Evolutionary conservation across 805 yeast genomes (phyloP), one percentile per base, ranked within the genome.

Genomic region (Candida vaughaniae): DNA sequence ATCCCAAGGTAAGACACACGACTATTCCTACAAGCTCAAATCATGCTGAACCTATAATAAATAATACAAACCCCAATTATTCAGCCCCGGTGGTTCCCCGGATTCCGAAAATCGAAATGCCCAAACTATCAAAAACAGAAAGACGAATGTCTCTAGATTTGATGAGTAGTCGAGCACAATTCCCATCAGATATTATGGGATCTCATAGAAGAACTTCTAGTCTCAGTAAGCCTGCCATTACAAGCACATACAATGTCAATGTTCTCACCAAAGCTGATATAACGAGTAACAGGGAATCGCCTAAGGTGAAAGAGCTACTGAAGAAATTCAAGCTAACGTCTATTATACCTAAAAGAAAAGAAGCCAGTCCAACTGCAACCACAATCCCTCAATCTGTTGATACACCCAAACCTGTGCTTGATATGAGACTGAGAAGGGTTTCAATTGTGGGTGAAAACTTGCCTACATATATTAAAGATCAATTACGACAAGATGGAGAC

Each of bases 361-460:
- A 20, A 5, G 6, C 7, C 6, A 20, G 18, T 3, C 27, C 17
- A 5, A 22, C 10, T 7, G 22, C 16, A 6, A 20, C 23, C 23
- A 6, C 9, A 7, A 6, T 14, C 25, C 16, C 5, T 6, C 18
- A n/a, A 12, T 11, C 25, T 19, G 11, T 20, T n/a, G 3, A 19
- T 30, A 19, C 33, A 6, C 12, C n/a, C n/a, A n/a, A n/a, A n/a
- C n/a, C n/a, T 12, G 16, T 8, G 32, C 12, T 26, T n/a, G 39
- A 36, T 18, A 43, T 35, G 17, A 31, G 25, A 15, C 2, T 33
- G 2, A 46, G 66, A 43, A 47, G 71, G 29, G 38, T 43, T 17
- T 66, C 71, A 4, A 29, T 66, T 28, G 67, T 66, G 16, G 67
- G 62, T 2, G 65, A 61, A 23, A 55, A 49, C 26, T 49, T 67